These are phyloP conservation scores for Curvularia sp. DNA, from an alignment of 2,329 filamentous ascomycete genomes.

Conservation along the genomic window DNA sequence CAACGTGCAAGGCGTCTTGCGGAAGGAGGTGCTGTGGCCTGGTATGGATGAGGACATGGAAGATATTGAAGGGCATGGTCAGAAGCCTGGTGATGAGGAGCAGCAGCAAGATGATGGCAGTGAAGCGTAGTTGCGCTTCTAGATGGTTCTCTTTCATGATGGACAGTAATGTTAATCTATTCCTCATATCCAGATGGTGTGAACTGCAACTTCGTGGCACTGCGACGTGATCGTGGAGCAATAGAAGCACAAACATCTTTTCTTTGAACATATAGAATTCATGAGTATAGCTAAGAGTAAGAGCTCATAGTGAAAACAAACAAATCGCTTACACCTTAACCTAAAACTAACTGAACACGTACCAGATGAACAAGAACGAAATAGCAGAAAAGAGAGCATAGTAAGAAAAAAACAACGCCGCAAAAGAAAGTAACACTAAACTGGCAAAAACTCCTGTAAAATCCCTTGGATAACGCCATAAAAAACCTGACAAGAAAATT, in stretches of 20 bases:
- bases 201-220: too few species aligned
- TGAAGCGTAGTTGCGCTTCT: background rate
- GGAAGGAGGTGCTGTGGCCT: conserved; percentile 61
- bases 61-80: conserved; percentile 30
- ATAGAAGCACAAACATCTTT: background rate
- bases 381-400: background rate
- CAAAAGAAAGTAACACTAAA: background rate
- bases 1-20: conserved; percentile 59
- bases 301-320: background rate
- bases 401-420: background rate
- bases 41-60: conserved; percentile 67
- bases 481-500: background rate
- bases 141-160: background rate
- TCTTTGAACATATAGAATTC: background rate
- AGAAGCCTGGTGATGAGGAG: conserved; percentile 21
- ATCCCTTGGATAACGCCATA: background rate
- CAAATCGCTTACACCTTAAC: background rate
- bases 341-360: background rate
- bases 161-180: background rate
- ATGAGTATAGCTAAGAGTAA: background rate
- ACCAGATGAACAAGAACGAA: background rate
- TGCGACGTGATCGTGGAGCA: too few species aligned
- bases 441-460: background rate
- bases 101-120: conserved; percentile 1
- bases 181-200: background rate